These are phyloP conservation scores for Starmerella potacharoeniae DNA, from an alignment of 805 yeast species.

Conservation along the genomic window DNA sequence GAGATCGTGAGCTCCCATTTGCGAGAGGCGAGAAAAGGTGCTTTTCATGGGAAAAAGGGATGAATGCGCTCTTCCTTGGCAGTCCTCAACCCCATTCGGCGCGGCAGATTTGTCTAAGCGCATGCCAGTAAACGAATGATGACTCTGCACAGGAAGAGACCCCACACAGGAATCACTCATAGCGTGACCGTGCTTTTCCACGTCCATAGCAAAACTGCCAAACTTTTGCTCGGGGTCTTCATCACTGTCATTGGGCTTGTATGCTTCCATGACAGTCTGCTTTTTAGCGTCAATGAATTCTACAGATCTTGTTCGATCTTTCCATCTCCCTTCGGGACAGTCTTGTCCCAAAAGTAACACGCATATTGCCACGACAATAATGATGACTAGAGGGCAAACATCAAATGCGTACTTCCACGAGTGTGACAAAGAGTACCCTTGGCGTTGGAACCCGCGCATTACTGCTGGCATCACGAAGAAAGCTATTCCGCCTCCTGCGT, in stretches of 20 bases:
- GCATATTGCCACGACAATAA: conserved; percentile 25
- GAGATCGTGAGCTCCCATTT: neutral
- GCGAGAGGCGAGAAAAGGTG: conserved; percentile 2
- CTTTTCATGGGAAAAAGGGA: neutral
- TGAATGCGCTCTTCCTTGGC: neutral
- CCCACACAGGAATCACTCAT: too few species aligned
- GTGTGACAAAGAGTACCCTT: conserved; percentile 10
- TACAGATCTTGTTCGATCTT: conserved; percentile 21
- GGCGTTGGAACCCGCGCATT: neutral
- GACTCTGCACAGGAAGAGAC: too few species aligned
- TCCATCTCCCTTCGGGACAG: conserved; percentile 32
- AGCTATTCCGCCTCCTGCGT: conserved; percentile 20
- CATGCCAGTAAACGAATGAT: neutral
- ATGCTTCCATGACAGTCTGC: neutral
- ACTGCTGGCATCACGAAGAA: conserved; percentile 18
- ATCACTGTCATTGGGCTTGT: neutral
- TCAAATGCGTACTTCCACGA: conserved; percentile 17
- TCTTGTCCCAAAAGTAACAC: conserved; percentile 27
- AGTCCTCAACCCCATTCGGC: neutral
- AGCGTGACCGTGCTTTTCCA: too few species aligned
- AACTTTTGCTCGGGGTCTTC: too few species aligned
- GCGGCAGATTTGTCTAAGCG: neutral
- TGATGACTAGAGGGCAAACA: conserved; percentile 29
- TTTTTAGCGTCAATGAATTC: conserved; percentile 4
- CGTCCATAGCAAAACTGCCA: too few species aligned